phyloP scores from a whole-genome alignment of 805 yeast species.

The Wickerhamomyces bisporus region DNA sequence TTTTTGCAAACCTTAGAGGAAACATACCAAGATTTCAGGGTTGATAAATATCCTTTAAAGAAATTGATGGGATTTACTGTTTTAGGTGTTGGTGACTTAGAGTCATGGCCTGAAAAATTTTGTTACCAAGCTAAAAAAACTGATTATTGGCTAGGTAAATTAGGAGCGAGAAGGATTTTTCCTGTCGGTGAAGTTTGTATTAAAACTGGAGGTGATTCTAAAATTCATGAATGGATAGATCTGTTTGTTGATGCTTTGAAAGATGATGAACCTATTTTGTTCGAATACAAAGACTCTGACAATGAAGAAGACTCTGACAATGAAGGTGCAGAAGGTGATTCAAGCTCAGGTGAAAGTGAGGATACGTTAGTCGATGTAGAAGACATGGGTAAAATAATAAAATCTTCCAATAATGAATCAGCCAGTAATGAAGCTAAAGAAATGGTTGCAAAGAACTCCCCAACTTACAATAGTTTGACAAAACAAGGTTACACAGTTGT shows the following conservation, averaged over 20 bases:
- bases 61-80: slow-evolving; percentile 75
- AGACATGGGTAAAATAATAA: slow-evolving; percentile 63
- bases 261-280: slow-evolving; percentile 68
- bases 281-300: slow-evolving; percentile 53
- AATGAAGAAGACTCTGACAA: slow-evolving; percentile 41
- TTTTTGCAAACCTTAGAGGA: slow-evolving; percentile 77
- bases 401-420: slow-evolving; percentile 5
- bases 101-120: slow-evolving; percentile 77
- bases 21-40: slow-evolving; percentile 77
- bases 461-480: slow-evolving; percentile 81
- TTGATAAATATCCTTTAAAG: slow-evolving; percentile 75
- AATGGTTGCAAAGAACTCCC: slow-evolving; percentile 88
- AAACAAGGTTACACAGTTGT: slow-evolving; percentile 92
- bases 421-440: slow-evolving; percentile 42
- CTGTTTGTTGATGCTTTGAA: slow-evolving; percentile 53
- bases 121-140: slow-evolving; percentile 80
- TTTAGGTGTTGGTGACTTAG: slow-evolving; percentile 82
- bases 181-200: slow-evolving; percentile 83
- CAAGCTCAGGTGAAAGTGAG: slow-evolving; percentile 27
- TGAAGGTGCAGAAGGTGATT: slow-evolving; percentile 25
- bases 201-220: slow-evolving; percentile 58
- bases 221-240: slow-evolving; percentile 62
- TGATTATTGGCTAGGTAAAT: slow-evolving; percentile 69
- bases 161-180: slow-evolving; percentile 82
- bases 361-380: slow-evolving; percentile 71